Conservation (phyloP, 2,329 filamentous ascomycete species). For the Epichloe brachyelytri region DNA sequence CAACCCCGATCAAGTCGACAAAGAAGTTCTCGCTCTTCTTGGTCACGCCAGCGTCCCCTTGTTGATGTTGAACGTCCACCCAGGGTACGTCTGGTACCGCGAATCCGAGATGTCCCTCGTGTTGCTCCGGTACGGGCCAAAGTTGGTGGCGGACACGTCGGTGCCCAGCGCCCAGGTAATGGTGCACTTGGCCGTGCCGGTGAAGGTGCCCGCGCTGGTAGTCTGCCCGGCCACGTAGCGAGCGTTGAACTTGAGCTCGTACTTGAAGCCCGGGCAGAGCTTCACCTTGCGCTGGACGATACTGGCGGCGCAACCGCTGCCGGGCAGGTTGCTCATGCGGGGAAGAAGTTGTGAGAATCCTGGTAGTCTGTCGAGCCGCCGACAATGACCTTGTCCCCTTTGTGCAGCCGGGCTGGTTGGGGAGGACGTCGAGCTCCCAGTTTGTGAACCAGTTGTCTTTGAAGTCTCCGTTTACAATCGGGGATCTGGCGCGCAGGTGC, state of each 20-base stretch:
- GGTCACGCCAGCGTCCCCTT: neutral
- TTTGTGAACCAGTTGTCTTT: neutral
- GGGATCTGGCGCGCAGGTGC: neutral
- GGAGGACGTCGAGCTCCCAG: neutral
- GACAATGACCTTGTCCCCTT: neutral
- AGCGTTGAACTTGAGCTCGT: neutral
- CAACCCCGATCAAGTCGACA: neutral
- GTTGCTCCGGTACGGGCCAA: neutral
- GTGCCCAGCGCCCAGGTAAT: neutral
- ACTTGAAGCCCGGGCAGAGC: neutral
- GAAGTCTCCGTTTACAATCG: neutral
- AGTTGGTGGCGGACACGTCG: neutral
- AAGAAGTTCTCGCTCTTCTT: neutral
- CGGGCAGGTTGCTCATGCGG: neutral
- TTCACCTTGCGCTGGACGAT: neutral
- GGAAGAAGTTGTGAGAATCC: neutral
- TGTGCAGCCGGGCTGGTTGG: neutral
- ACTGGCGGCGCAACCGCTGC: neutral
- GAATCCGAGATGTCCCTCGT: neutral
- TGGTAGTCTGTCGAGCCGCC: neutral
- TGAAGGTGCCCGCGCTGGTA: neutral
- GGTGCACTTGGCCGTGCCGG: neutral
- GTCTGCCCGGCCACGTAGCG: neutral
- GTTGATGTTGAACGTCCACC: neutral
- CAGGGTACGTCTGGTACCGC: neutral